Evolutionary conservation across 495 filamentous ascomycete species (phyloP).

Genomic region (Hapsidospora chrysogenum): DNA sequence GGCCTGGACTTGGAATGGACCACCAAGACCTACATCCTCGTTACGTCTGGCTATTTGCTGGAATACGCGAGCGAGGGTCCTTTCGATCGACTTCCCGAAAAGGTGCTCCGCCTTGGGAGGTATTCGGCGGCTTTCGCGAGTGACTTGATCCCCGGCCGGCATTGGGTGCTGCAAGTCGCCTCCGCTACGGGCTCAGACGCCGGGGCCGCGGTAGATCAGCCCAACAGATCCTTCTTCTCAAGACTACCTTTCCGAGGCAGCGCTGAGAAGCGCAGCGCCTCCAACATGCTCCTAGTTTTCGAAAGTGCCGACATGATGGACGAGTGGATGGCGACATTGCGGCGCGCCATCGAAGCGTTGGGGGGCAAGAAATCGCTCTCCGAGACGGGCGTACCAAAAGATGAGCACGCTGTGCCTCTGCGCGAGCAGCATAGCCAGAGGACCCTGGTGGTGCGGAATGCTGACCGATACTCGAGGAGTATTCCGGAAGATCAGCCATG

Average conservation of each 20-base stretch:
- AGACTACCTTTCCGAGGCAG: slow-evolving; percentile 52
- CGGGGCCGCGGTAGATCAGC: slow-evolving; percentile 21
- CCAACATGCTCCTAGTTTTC: slow-evolving; percentile 64
- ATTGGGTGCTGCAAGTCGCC: slow-evolving; percentile 86
- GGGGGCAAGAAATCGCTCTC: slow-evolving; percentile 51
- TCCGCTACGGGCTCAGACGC: slow-evolving; percentile 51
- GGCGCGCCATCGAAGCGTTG: slow-evolving; percentile 49
- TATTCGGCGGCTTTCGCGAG: slow-evolving; percentile 87
- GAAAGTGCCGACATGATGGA: slow-evolving; percentile 75
- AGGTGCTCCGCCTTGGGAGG: slow-evolving; percentile 64
- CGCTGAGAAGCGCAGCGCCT: slow-evolving; percentile 39
- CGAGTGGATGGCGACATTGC: slow-evolving; percentile 52
- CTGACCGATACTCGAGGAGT: slow-evolving; percentile 21
- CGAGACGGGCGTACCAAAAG: slow-evolving; percentile 33
- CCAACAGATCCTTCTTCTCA: slow-evolving; percentile 45
- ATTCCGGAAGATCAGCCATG: slow-evolving; percentile 17
- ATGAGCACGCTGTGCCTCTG: slow-evolving; percentile 15
- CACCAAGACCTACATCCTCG: slow-evolving; percentile 66
- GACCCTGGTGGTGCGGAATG: slow-evolving; percentile 34
- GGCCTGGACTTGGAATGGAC: slow-evolving; percentile 58
- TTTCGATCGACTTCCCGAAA: slow-evolving; percentile 72
- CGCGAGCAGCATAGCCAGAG: slow-evolving; percentile 31
- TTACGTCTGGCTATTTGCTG: slow-evolving; percentile 68
- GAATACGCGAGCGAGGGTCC: slow-evolving; percentile 75
- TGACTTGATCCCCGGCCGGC: slow-evolving; percentile 80